A percentile compares a stretch with the other conserved stretches of the same genome.
phyloP scores from a whole-genome alignment of 2,329 filamentous ascomycete genomes.

The Ascochyta clinopodiicola region DNA sequence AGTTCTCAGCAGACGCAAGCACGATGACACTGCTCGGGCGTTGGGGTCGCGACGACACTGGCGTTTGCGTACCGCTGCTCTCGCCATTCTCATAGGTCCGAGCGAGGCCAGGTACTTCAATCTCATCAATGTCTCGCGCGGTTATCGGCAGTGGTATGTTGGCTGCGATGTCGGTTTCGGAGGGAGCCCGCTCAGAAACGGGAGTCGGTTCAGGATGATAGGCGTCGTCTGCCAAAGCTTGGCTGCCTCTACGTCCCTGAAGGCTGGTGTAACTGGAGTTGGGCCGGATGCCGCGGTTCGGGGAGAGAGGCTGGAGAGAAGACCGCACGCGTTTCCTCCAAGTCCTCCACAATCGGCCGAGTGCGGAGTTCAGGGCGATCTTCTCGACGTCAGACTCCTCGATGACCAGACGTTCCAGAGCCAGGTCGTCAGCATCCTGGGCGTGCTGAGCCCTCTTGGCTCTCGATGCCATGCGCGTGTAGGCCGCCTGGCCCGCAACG shows the following conservation, averaged over 20 bases:
- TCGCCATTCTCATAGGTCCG: constrained; percentile 65
- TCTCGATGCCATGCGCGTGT: constrained; percentile 62
- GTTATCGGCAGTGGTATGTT: constrained; percentile 72
- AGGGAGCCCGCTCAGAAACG: constrained; percentile 52
- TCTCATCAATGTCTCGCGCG: constrained; percentile 76
- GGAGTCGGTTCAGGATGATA: constrained; percentile 29
- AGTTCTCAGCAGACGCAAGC: constrained; percentile 29
- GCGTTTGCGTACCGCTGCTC: constrained; percentile 33
- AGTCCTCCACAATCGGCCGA: constrained; percentile 89
- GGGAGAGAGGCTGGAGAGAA: constrained; percentile 35
- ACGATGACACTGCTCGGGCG: constrained; percentile 42
- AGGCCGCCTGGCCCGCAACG: constrained; percentile 85
- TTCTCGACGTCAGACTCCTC: constrained; percentile 93
- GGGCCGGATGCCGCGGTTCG: constrained; percentile 34
- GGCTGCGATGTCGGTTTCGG: constrained; percentile 58
- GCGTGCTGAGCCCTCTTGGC: constrained; percentile 44
- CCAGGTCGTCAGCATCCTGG: constrained; percentile 61
- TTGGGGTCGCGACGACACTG: constrained; percentile 28
- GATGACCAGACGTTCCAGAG: constrained; percentile 74
- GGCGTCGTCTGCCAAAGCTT: constrained; percentile 37
- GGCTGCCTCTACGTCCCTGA: constrained; percentile 37
- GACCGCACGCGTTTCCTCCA: constrained; percentile 86
- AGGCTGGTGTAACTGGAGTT: constrained; percentile 41
- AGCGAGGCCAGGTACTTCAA: constrained; percentile 76
- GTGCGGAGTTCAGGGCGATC: constrained; percentile 83